phyloP scores from a whole-genome alignment of 1,284 basidiomycete species.

The Dichomitus squalens region DNA sequence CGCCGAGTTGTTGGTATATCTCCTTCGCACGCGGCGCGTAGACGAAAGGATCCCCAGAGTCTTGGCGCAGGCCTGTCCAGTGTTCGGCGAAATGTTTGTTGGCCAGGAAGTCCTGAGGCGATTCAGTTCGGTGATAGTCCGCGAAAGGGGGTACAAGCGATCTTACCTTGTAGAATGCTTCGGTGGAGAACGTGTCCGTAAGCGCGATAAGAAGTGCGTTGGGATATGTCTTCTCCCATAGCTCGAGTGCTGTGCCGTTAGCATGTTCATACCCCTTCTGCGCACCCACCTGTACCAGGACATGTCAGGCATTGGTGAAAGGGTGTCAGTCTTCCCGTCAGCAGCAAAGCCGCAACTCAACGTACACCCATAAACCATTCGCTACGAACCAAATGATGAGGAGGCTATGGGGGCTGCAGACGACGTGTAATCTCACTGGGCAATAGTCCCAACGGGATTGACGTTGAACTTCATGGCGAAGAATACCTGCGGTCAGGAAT shows the following conservation, averaged over 20 bases:
- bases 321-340: too few relatives aligned
- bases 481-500: conserved; percentile 56
- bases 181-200: conserved; percentile 91
- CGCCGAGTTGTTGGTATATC: conserved; percentile 67
- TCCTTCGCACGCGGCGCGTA: conserved; percentile 77
- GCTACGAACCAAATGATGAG: conserved; percentile 38
- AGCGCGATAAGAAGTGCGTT: conserved; percentile 68
- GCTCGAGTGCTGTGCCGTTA: conserved; percentile 73
- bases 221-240: conserved; percentile 84
- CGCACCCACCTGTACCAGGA: conserved; percentile 65
- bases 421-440: conserved; percentile 65
- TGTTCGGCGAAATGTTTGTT: conserved; percentile 62
- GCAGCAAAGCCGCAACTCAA: too few relatives aligned
- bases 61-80: conserved; percentile 89
- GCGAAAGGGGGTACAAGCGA: not conserved
- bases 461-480: conserved; percentile 78
- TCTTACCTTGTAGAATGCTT: conserved; percentile 76
- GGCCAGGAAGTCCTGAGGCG: conserved; percentile 57
- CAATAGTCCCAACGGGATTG: conserved; percentile 81
- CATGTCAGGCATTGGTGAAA: not conserved
- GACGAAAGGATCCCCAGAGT: conserved; percentile 84
- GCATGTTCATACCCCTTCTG: conserved; percentile 78
- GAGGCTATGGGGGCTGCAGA: not conserved
- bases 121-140: not conserved
- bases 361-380: conserved; percentile 96